These are phyloP conservation scores for Plasmodium relictum DNA, from an alignment of 169 alveolate species.

Conservation along the genomic window DNA sequence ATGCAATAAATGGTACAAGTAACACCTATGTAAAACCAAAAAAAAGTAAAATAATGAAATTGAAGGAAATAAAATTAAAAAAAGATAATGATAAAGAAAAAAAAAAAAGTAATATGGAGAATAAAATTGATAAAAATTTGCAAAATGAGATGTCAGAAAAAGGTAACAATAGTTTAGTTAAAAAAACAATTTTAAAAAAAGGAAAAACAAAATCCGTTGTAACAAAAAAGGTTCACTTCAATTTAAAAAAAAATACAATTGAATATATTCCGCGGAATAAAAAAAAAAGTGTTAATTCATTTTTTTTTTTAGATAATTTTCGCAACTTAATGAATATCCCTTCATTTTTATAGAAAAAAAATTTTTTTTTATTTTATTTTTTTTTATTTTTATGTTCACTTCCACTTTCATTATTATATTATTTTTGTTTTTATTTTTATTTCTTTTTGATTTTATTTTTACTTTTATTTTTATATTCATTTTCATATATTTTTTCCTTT, in stretches of 20 bases:
- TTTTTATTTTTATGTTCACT: too few species aligned
- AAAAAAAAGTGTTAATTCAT: constrained; percentile 29
- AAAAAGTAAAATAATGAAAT: too few species aligned
- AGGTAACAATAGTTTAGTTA: constrained; percentile 9
- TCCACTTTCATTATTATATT: too few species aligned
- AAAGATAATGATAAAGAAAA: neutral
- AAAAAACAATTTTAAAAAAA: constrained; percentile 62
- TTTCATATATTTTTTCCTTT: too few species aligned
- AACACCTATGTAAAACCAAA: too few species aligned
- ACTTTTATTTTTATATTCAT: too few species aligned
- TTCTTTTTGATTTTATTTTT: too few species aligned
- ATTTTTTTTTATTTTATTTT: neutral
- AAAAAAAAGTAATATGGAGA: neutral
- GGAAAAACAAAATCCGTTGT: constrained; percentile 45
- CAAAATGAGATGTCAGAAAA: neutral
- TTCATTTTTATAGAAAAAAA: constrained; percentile 27
- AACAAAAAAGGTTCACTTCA: constrained; percentile 57
- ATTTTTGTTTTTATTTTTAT: too few species aligned
- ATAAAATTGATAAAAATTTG: neutral
- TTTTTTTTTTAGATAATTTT: constrained; percentile 41
- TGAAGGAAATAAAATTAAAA: neutral
- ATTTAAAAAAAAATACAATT: constrained; percentile 55
- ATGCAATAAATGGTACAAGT: too few species aligned
- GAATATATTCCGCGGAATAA: constrained; percentile 56
- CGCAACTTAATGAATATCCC: constrained; percentile 43